A percentile compares a stretch with the other conserved stretches of the same genome.
Evolutionary conservation across 2,329 filamentous ascomycete genomes (phyloP).

Genomic region (Emergomyces africanus): DNA sequence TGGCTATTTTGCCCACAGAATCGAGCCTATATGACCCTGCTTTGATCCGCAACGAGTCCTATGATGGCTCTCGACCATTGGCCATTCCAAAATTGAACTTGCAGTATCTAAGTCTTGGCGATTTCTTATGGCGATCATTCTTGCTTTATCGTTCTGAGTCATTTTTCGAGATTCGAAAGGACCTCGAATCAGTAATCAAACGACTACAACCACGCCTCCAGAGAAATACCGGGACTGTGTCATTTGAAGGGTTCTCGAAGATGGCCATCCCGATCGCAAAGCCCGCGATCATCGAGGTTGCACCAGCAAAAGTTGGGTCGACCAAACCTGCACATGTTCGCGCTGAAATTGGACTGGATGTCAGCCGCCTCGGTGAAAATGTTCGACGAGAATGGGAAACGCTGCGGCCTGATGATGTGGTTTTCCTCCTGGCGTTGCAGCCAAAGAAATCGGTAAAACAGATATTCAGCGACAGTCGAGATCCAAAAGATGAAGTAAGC

Average conservation of each 20-base stretch:
- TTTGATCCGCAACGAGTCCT: conserved; percentile 68
- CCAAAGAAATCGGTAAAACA: conserved; percentile 34
- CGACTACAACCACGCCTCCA: conserved; percentile 59
- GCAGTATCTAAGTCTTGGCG: conserved; percentile 86
- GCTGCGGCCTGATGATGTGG: conserved; percentile 71
- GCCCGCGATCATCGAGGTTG: conserved; percentile 75
- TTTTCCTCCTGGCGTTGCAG: conserved; percentile 73
- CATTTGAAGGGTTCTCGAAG: conserved; percentile 73
- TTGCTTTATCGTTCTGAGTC: conserved; percentile 79
- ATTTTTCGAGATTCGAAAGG: conserved; percentile 86
- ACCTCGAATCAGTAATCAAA: conserved; percentile 72
- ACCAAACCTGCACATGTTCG: conserved; percentile 71
- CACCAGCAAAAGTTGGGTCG: conserved; percentile 70
- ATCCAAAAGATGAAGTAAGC: conserved; percentile 46
- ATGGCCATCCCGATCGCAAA: conserved; percentile 85
- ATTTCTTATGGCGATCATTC: conserved; percentile 94
- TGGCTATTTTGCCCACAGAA: conserved; percentile 77
- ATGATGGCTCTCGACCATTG: conserved; percentile 75
- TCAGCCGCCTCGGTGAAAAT: conserved; percentile 62
- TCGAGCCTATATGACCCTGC: conserved; percentile 62
- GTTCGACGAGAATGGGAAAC: conserved; percentile 82
- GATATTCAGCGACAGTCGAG: conserved; percentile 9
- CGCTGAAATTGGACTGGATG: conserved; percentile 74
- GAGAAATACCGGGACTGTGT: conserved; percentile 50
- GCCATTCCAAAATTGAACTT: conserved; percentile 90